phyloP scores from a whole-genome alignment of 1,284 basidiomycete genomes.

The Ganoderma boninense region DNA sequence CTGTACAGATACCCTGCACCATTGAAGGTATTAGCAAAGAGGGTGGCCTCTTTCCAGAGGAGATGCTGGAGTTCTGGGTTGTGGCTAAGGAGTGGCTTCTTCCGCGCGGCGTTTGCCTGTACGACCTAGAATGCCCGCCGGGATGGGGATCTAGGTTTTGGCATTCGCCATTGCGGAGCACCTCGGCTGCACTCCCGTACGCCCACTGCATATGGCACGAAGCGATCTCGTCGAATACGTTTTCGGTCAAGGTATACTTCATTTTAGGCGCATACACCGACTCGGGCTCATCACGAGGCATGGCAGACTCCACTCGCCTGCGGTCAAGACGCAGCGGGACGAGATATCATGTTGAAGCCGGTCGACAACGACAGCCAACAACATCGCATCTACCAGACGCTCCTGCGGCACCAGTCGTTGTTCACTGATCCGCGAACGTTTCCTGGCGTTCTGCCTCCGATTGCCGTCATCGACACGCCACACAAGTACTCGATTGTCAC shows the following conservation, averaged over 20 bases:
- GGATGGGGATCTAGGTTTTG: neutral
- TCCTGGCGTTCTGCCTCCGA: neutral
- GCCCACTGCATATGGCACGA: neutral
- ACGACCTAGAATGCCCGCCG: neutral
- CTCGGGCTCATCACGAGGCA: no score
- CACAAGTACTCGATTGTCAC: slow-evolving; percentile 6
- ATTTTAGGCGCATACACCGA: no score
- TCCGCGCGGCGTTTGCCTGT: neutral
- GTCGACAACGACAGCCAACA: slow-evolving; percentile 4
- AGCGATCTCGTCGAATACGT: no score
- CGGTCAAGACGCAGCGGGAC: neutral
- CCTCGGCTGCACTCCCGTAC: neutral
- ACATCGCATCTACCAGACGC: neutral
- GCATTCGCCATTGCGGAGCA: neutral
- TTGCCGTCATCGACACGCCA: slow-evolving; percentile 13
- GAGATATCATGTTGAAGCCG: slow-evolving; percentile 15
- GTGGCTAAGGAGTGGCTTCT: neutral
- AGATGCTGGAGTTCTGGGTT: neutral
- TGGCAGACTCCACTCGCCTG: neutral
- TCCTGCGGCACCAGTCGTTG: neutral
- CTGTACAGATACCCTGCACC: no score
- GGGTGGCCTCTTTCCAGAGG: no score
- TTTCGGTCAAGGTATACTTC: no score
- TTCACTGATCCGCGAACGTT: neutral
- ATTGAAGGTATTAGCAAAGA: no score